phyloP scores from a whole-genome alignment of 148 eudicot genomes.

The Pharnaceum exiguum region DNA sequence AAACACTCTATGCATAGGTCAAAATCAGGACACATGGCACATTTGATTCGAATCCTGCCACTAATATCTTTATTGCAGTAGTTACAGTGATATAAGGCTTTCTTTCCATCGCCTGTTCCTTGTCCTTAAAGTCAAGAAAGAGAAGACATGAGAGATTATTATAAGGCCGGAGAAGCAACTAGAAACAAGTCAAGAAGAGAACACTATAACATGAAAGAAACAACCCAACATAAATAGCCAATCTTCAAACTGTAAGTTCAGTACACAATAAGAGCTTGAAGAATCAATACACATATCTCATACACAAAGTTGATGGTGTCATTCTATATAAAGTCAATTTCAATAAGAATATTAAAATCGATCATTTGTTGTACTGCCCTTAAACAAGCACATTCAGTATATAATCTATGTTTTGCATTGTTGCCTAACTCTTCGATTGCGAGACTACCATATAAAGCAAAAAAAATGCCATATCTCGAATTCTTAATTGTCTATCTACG shows the following conservation, averaged over 20 bases:
- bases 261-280: not conserved
- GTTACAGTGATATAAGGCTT: constrained; percentile 66
- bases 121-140: constrained; percentile 23
- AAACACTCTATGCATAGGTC: constrained; percentile 72
- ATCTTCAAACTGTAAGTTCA: not conserved
- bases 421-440: no score
- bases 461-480: no score
- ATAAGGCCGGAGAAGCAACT: no score
- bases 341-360: no score
- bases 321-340: not conserved
- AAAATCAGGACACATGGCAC: constrained; percentile 59
- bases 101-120: constrained; percentile 53
- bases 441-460: no score
- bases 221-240: not conserved
- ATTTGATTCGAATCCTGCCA: constrained; percentile 67
- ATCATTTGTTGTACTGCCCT: no score
- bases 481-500: no score
- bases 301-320: not conserved
- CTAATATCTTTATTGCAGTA: constrained; percentile 71
- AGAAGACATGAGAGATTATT: no score
- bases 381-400: no score
- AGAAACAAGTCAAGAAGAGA: no score
- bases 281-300: not conserved
- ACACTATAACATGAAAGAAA: constrained; percentile 2
- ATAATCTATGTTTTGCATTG: no score